Percentiles rank a stretch among this genome's conserved stretches.
Evolutionary conservation across 148 eudicot species (phyloP).

Genomic region (Chenopodium berlandieri): DNA sequence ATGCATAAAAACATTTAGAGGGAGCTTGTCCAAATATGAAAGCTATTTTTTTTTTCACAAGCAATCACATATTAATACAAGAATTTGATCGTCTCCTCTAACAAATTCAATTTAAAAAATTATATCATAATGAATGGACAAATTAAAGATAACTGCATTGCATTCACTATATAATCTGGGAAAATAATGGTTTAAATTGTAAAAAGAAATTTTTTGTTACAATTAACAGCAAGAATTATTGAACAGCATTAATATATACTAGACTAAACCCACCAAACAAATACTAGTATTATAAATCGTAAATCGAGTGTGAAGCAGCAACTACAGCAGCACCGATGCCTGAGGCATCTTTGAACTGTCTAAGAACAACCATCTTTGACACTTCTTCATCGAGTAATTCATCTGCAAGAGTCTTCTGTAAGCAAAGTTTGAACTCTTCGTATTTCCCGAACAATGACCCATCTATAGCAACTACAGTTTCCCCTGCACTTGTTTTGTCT

Average conservation of each 20-base stretch:
- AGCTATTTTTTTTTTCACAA: no score
- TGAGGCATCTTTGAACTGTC: constrained; percentile 71
- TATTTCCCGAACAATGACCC: constrained; percentile 73
- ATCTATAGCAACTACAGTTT: constrained; percentile 69
- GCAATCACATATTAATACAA: no score
- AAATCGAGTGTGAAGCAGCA: constrained; percentile 73
- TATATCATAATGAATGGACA: neutral
- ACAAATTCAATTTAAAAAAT: no score
- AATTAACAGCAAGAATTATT: neutral
- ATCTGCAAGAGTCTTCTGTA: constrained; percentile 53
- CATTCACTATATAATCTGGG: neutral
- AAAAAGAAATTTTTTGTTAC: neutral
- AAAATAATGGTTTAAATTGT: neutral
- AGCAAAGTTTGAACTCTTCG: constrained; percentile 53
- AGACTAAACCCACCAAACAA: neutral
- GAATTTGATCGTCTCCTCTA: no score
- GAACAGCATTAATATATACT: neutral
- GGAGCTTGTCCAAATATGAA: no score
- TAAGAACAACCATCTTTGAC: constrained; percentile 42
- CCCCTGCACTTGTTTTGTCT: constrained; percentile 42
- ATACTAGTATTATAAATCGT: constrained; percentile 18
- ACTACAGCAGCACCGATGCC: constrained; percentile 89
- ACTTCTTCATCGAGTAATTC: constrained; percentile 54
- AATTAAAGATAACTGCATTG: neutral
- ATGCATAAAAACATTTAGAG: no score